Evolutionary conservation across 805 yeast species (phyloP).

Genomic region (Monosporozyma servazzii): DNA sequence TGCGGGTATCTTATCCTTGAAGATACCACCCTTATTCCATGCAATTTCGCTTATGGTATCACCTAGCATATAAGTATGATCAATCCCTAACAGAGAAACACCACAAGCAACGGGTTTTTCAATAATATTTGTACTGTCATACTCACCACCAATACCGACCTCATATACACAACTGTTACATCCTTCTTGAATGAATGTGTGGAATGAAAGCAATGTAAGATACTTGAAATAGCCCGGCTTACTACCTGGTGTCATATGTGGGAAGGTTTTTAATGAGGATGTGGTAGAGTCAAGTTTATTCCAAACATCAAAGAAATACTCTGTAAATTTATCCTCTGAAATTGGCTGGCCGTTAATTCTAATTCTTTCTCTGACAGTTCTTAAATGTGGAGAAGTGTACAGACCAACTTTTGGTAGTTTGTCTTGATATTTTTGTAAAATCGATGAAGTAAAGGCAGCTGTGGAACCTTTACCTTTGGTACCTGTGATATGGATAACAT

Average conservation of each 20-base stretch:
- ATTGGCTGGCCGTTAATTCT: conserved; percentile 82
- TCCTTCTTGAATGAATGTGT: conserved; percentile 77
- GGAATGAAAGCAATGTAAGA: conserved; percentile 82
- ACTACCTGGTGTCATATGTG: conserved; percentile 60
- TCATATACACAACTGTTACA: conserved; percentile 93
- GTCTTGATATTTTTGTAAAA: conserved; percentile 52
- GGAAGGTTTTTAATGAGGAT: conserved; percentile 51
- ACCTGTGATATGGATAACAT: conserved; percentile 88
- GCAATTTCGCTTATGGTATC: conserved; percentile 81
- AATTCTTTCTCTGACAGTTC: conserved; percentile 85
- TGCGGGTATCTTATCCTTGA: conserved; percentile 60
- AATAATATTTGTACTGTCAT: conserved; percentile 89
- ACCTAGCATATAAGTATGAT: conserved; percentile 83
- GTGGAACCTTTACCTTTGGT: conserved; percentile 98
- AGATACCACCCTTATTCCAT: conserved; percentile 94
- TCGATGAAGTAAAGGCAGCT: conserved; percentile 85
- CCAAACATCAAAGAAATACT: conserved; percentile 92
- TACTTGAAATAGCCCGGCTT: conserved; percentile 93
- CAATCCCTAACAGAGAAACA: conserved; percentile 79
- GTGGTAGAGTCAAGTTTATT: conserved; percentile 54
- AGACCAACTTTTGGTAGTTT: conserved; percentile 59
- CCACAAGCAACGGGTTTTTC: conserved; percentile 77
- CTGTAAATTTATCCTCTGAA: conserved; percentile 67
- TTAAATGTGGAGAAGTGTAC: conserved; percentile 94
- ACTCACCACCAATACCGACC: conserved; percentile 98